Evolutionary conservation across 2,329 filamentous ascomycete genomes (phyloP), one percentile per base, ranked within the genome.

Genomic region (Hypoxylon sp.): DNA sequence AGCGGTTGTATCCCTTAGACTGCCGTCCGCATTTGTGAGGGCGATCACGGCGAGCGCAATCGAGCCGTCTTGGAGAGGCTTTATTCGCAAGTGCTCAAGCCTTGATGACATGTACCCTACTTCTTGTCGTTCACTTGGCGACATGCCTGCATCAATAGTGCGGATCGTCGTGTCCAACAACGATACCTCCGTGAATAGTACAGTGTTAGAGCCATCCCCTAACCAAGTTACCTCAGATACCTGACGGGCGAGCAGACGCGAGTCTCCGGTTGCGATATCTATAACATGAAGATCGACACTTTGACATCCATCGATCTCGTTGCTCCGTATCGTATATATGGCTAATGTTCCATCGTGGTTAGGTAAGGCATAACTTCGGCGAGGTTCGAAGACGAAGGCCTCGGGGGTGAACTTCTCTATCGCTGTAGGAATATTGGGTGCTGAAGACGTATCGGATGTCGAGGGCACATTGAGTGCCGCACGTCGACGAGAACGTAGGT

Each of bases 331-430:
- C n/a, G n/a, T n/a, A n/a, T n/a, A n/a, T n/a, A n/a, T n/a, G n/a
- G 81, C 77, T 11, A 80, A 78, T 3, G 81, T 77, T 59, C 82
- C 81, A 60, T 79, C 79, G 21, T 79, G 74, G 60, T 80, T 82
- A 7, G 81, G 80, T 5, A 84, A 76, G 1, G 79, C 80, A n/a
- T 75, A 65, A 21, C 74, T 72, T 32, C 77, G 74, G 30, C 73
- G 74, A 38, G 78, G 77, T 3, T 72, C 71, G 34, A 67, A 74
- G 46, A 30, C 28, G 79, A 81, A 71, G 3, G 71, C 60, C 67
- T 81, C 78, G 10, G 79, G 74, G 14, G 78, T 80, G 62, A 80
- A 72, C 34, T 76, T 74, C 45, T 63, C 53, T 28, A 66, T 36
- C 19, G 68, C 51, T 63, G 72, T 68, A 17, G 38, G n/a, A n/a